Conservation (phyloP, 73 alveolate species). For the Tetrahymena malaccensis region DNA sequence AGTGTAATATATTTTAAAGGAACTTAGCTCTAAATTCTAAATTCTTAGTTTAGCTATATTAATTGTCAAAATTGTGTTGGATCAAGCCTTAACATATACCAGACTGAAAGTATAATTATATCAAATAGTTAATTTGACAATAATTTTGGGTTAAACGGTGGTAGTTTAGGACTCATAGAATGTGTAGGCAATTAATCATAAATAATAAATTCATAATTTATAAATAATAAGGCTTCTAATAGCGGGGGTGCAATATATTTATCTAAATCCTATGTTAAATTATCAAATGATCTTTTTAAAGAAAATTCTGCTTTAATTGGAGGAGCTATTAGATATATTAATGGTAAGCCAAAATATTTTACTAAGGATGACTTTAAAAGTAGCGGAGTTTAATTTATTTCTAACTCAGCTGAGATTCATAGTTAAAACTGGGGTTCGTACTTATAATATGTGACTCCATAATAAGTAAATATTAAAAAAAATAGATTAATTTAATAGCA, state of each 20-base stretch:
- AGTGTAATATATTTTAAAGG: background rate
- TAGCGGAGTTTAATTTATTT: background rate
- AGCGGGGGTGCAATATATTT: background rate
- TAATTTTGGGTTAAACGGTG: background rate
- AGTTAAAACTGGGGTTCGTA: background rate
- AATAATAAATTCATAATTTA: background rate
- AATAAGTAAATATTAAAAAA: background rate
- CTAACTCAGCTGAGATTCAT: background rate
- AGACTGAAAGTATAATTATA: background rate
- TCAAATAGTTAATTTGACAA: background rate
- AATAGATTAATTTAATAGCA: background rate
- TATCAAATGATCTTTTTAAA: background rate
- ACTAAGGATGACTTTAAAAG: background rate
- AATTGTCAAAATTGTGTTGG: background rate
- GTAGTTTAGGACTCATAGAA: background rate
- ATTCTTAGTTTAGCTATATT: background rate
- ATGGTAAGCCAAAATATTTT: background rate
- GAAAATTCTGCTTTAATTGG: background rate
- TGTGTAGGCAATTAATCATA: background rate
- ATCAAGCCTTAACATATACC: background rate
- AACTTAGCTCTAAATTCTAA: background rate
- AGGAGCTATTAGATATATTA: background rate
- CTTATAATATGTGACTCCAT: background rate
- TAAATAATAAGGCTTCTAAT: background rate
- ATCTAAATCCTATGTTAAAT: background rate